These are phyloP conservation scores for Schizophyllum commune DNA, from an alignment of 1,284 basidiomycete species.

Conservation along the genomic window DNA sequence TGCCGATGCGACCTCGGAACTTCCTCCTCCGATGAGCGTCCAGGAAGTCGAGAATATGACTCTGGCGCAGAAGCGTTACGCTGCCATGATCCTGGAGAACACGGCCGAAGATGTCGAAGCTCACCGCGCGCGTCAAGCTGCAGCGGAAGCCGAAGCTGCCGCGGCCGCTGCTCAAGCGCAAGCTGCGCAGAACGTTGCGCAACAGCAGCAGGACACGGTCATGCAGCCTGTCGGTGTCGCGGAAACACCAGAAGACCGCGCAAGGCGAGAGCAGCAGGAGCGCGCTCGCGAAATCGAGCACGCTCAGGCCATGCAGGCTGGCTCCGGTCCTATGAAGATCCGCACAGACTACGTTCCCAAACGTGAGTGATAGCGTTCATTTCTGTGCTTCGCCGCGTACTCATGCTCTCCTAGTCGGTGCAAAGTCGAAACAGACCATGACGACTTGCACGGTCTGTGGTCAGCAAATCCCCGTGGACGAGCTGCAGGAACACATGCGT, in stretches of 20 bases:
- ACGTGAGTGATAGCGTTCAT: conserved; percentile 41
- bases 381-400: conserved; percentile 3
- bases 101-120: conserved; percentile 81
- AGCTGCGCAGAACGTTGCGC: background rate
- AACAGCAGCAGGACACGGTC: background rate
- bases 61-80: conserved; percentile 95
- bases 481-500: conserved; percentile 96
- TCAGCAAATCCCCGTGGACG: conserved; percentile 90
- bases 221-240: conserved; percentile 36
- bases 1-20: conserved; percentile 83
- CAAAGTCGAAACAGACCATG: conserved; percentile 60
- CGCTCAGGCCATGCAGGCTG: conserved; percentile 72
- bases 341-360: conserved; percentile 95
- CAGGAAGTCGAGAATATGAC: conserved; percentile 96
- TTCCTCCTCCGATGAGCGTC: conserved; percentile 92
- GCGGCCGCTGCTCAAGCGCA: conserved; percentile 41
- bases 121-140: conserved; percentile 69
- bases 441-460: conserved; percentile 92
- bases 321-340: conserved; percentile 89
- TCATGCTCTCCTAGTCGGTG: conserved; percentile 42
- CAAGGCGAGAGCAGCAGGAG: conserved; percentile 70
- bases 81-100: conserved; percentile 96
- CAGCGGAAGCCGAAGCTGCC: conserved; percentile 70
- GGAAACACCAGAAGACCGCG: conserved; percentile 56
- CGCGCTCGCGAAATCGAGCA: conserved; percentile 69